Base-by-base conservation (phyloP, 2,329 filamentous ascomycete genomes). In the Trichophyton mentagrophytes region DNA sequence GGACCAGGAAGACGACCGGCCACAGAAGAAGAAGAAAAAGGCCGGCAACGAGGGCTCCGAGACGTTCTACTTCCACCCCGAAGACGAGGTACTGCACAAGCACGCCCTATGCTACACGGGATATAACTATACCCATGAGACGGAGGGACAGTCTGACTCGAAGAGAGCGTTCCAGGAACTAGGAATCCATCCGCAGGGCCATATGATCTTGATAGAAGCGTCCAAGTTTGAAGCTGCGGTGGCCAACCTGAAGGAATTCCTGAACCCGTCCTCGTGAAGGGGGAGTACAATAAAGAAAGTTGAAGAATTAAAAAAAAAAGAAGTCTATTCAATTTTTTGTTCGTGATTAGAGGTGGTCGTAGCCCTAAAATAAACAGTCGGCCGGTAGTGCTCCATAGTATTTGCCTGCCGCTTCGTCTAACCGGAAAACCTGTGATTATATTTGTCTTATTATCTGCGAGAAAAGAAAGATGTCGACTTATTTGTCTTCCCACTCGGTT, bases 91-190 rank as follows among this genome's bases (percentile, higher is more conserved):
- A 58, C 76, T 96, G 68, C 85, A 93, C 65, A 85, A 84, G 69
- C 82, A 92, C 74, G 88, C 90, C 2, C 63, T 84, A 44, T 89
- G 84, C 13, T 78, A 82, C 65, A 87, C 85, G 27, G 83, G 80
- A 58, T 95, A 86, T 70, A 82, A 87, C 17, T 96, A 90, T 73
- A 87, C 86, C 55, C 92, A 88, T 72, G 78, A 79, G 62, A 87
- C 88, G 55, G 89, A 95, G 66, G 84, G 86, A 3, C 84, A 86
- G 64, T 88, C 90, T 60, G 93, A 99, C 77, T 90, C 90, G 69
- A 96, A 95, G 80, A 80, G 93, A 63, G 89, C 91, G 0, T 99
- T 99, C 75, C 90, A 95, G 74, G 93, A 99, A 67, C 78, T 90
- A 77, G 93, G 93, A 0, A 86, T 99, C 68, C 87, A 86, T 78